A percentile compares a stretch with the other conserved stretches of the same genome.
These are phyloP conservation scores for Apocynum venetum DNA, from an alignment of 257 asterid species.

Conservation along the genomic window DNA sequence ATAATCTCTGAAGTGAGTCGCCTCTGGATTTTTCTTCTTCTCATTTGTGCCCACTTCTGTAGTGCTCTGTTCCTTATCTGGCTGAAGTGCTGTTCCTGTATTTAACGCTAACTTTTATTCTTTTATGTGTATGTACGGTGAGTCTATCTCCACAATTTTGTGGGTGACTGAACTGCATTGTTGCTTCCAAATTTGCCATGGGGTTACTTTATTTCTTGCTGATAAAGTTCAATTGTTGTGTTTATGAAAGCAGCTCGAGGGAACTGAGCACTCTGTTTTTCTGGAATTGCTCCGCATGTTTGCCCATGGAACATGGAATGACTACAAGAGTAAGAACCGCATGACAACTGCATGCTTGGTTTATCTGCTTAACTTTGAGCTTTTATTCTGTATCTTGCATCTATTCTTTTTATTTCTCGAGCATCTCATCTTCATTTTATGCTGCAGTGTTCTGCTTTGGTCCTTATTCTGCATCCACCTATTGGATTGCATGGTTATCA, in stretches of 20 bases:
- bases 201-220: background rate
- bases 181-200: background rate
- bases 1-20: too few species aligned
- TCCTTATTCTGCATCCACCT: background rate
- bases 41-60: too few species aligned
- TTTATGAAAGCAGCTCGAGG: slow-evolving; percentile 61
- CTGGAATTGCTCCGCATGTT: slow-evolving; percentile 78
- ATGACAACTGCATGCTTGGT: background rate
- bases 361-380: background rate
- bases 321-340: slow-evolving; percentile 66
- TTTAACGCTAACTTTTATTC: background rate
- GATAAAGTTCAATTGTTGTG: background rate
- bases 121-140: background rate
- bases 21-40: too few species aligned
- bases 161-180: background rate
- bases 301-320: slow-evolving; percentile 95
- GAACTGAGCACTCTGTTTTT: slow-evolving; percentile 58
- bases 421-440: background rate
- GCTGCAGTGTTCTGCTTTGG: background rate
- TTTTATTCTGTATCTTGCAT: background rate
- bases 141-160: background rate
- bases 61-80: background rate
- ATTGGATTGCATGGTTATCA: background rate
- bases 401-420: background rate
- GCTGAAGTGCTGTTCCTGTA: background rate